phyloP scores from a whole-genome alignment of 352 stramenopile species.

The Phytophthora brassicae region DNA sequence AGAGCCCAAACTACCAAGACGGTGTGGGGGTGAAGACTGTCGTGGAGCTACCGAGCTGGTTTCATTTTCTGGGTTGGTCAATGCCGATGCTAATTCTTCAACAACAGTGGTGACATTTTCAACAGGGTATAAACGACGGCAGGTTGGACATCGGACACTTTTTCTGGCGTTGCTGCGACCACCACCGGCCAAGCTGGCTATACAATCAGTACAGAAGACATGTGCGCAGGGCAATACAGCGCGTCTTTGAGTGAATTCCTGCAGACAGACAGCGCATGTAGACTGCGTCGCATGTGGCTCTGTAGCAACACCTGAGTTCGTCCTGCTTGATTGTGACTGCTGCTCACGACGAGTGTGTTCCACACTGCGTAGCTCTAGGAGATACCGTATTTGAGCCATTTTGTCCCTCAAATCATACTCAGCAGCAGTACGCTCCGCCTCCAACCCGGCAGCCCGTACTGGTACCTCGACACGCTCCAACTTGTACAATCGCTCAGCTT shows the following conservation, averaged over 20 bases:
- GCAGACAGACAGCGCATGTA: constrained; percentile 80
- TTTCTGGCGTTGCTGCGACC: constrained; percentile 17
- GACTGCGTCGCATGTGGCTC: constrained; percentile 12
- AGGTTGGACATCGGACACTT: constrained; percentile 60
- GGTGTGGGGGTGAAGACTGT: not conserved
- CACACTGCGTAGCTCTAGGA: constrained; percentile 50
- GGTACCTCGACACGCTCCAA: constrained; percentile 49
- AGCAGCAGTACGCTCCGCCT: constrained; percentile 45
- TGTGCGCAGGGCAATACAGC: constrained; percentile 88
- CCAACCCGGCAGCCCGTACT: constrained; percentile 35
- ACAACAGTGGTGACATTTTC: constrained; percentile 30
- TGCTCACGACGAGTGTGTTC: constrained; percentile 2
- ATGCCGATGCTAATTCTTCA: constrained; percentile 6
- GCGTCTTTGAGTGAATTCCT: constrained; percentile 56
- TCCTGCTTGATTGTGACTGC: not conserved
- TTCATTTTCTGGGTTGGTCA: constrained; percentile 6
- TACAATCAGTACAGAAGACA: constrained; percentile 65
- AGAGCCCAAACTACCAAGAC: constrained; percentile 52
- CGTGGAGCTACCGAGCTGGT: not conserved
- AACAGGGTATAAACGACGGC: constrained; percentile 36
- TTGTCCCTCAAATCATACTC: constrained; percentile 50
- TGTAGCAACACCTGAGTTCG: not conserved
- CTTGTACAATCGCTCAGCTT: constrained; percentile 61
- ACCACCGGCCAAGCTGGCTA: constrained; percentile 40
- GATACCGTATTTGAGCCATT: constrained; percentile 60